These are phyloP conservation scores for Plasmodium ovale DNA, from an alignment of 169 alveolate genomes.

Conservation along the genomic window DNA sequence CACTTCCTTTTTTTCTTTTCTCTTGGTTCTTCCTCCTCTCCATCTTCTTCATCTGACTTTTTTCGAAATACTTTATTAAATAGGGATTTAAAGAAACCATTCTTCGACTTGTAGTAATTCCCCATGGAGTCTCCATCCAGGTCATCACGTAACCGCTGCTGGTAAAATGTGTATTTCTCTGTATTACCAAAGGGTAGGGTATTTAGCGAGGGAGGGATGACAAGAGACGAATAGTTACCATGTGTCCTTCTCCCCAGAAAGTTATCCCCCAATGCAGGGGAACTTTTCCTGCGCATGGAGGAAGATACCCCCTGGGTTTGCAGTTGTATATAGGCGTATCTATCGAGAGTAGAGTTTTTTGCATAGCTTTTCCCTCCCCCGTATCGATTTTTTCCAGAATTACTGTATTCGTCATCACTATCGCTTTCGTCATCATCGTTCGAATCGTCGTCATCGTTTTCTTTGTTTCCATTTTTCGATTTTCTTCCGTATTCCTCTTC, in stretches of 20 bases:
- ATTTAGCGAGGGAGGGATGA: too few relatives aligned
- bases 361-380: too few relatives aligned
- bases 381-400: too few relatives aligned
- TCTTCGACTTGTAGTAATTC: conserved; percentile 35
- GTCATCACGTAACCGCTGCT: conserved; percentile 10
- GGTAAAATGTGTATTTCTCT: conserved; percentile 4
- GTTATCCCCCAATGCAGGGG: too few relatives aligned
- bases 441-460: not conserved
- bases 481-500: not conserved
- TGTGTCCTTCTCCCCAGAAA: too few relatives aligned
- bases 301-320: too few relatives aligned
- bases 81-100: conserved; percentile 58
- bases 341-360: too few relatives aligned
- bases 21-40: not conserved
- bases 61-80: conserved; percentile 16
- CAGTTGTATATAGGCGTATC: too few relatives aligned
- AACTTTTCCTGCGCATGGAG: too few relatives aligned
- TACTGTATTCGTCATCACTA: not conserved
- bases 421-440: conserved; percentile 5
- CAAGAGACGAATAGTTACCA: too few relatives aligned
- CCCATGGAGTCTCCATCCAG: conserved; percentile 67
- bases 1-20: conserved; percentile 1
- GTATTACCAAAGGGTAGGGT: not conserved
- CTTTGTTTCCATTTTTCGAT: not conserved
- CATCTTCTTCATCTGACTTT: conserved; percentile 11